A percentile compares a stretch with the other conserved stretches of the same genome.
Evolutionary conservation across 2,329 filamentous ascomycete species (phyloP).

Genomic region (Verticillium klebahnii): DNA sequence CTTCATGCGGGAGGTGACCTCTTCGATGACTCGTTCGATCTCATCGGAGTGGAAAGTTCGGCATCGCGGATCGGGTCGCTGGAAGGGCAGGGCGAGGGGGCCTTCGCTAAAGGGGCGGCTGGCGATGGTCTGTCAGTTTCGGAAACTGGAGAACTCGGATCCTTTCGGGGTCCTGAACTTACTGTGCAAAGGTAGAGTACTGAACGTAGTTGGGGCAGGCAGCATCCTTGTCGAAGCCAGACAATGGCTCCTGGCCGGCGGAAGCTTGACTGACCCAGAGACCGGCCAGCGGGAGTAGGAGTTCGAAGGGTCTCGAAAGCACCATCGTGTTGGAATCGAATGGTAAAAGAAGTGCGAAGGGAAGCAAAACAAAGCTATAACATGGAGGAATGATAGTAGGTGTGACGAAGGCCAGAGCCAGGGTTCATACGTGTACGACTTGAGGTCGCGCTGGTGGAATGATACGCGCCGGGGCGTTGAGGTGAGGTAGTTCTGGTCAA

Average conservation of each 20-base stretch:
- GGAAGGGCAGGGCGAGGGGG: conserved; percentile 75
- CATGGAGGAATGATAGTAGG: not conserved
- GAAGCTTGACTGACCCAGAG: conserved; percentile 13
- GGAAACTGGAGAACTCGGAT: not conserved
- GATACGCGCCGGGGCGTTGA: not conserved
- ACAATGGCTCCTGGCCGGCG: conserved; percentile 9
- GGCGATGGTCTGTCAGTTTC: conserved; percentile 4
- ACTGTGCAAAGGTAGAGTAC: conserved; percentile 36
- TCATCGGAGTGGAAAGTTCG: conserved; percentile 83
- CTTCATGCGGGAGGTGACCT: conserved; percentile 74
- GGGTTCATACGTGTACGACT: not conserved
- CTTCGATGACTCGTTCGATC: conserved; percentile 82
- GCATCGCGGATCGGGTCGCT: conserved; percentile 75
- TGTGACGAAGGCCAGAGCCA: not conserved
- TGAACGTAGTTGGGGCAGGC: conserved; percentile 36
- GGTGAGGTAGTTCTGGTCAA: not conserved
- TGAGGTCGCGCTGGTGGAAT: not conserved
- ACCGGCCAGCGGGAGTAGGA: conserved; percentile 13
- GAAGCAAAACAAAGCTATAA: not conserved
- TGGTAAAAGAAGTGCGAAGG: not conserved
- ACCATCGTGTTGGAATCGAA: conserved; percentile 4
- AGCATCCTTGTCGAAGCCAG: conserved; percentile 14
- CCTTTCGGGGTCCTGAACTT: conserved; percentile 12
- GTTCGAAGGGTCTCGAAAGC: conserved; percentile 3
- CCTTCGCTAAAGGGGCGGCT: conserved; percentile 79